A percentile compares a stretch with the other conserved stretches of the same genome.
Conservation (phyloP, 257 asterid genomes). For the Haberlea rhodopensis region DNA sequence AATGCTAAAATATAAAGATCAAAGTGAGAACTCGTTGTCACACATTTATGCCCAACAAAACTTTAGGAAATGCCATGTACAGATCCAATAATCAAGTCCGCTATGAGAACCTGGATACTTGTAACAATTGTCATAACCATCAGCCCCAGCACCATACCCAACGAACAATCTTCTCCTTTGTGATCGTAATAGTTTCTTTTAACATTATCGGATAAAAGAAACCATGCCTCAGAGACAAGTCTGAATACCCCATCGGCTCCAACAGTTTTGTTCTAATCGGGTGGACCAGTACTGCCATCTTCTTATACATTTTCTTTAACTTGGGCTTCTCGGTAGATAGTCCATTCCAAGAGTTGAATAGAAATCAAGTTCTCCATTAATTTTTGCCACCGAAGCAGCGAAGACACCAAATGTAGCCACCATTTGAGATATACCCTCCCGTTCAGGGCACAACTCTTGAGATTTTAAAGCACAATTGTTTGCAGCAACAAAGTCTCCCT, state of each 20-base stretch:
- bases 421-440: conserved; percentile 86
- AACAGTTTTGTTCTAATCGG: conserved; percentile 90
- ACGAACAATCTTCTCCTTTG: conserved; percentile 47
- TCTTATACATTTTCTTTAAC: conserved; percentile 77
- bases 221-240: conserved; percentile 84
- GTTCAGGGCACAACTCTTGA: conserved; percentile 71
- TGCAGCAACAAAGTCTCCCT: conserved; percentile 62
- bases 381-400: conserved; percentile 68
- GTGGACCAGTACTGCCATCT: conserved; percentile 87
- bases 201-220: conserved; percentile 55
- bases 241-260: conserved; percentile 94
- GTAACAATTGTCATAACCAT: conserved; percentile 43
- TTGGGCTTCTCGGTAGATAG: conserved; percentile 65
- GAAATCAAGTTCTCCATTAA: conserved; percentile 77
- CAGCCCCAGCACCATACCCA: conserved; percentile 38
- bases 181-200: conserved; percentile 67
- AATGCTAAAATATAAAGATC: conserved; percentile 43
- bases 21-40: no score
- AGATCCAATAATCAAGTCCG: no score
- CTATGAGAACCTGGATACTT: conserved; percentile 53
- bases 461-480: conserved; percentile 74
- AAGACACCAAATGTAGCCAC: conserved; percentile 82
- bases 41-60: no score
- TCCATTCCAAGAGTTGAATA: conserved; percentile 82
- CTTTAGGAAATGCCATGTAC: no score